Percentiles rank a stretch among this genome's conserved stretches.
Conservation (phyloP, 2,329 filamentous ascomycete genomes). For the Verticillium dahliae region DNA sequence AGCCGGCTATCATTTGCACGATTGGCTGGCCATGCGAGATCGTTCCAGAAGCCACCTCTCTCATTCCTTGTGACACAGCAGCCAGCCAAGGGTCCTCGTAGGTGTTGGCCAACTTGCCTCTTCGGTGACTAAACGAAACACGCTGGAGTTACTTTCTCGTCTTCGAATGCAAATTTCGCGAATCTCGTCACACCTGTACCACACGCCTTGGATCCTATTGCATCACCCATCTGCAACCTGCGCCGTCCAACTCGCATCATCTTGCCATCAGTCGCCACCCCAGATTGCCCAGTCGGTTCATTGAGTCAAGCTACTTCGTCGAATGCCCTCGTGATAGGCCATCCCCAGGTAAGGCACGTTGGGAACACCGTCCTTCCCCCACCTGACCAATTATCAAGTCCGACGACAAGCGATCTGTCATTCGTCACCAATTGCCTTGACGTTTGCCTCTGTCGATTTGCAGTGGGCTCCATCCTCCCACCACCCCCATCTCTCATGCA, state of each 20-base stretch:
- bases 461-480: not conserved
- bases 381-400: not conserved
- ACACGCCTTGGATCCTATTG: not conserved
- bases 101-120: not conserved
- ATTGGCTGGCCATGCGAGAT: not conserved
- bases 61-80: not conserved
- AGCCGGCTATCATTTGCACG: not conserved
- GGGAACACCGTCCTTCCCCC: not conserved
- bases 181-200: not conserved
- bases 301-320: not conserved
- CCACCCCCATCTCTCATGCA: slow-evolving; percentile 4
- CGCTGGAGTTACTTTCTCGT: not conserved
- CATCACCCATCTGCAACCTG: not conserved
- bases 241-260: not conserved
- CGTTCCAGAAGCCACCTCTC: not conserved
- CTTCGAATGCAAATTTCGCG: not conserved
- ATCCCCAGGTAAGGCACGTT: not conserved
- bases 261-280: not conserved
- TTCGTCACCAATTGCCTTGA: not conserved
- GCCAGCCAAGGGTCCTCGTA: not conserved
- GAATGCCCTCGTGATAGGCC: not conserved
- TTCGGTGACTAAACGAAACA: not conserved
- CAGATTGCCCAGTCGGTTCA: not conserved
- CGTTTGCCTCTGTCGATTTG: not conserved
- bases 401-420: not conserved